Conservation (phyloP, 805 yeast species). For the Lachancea sp. region DNA sequence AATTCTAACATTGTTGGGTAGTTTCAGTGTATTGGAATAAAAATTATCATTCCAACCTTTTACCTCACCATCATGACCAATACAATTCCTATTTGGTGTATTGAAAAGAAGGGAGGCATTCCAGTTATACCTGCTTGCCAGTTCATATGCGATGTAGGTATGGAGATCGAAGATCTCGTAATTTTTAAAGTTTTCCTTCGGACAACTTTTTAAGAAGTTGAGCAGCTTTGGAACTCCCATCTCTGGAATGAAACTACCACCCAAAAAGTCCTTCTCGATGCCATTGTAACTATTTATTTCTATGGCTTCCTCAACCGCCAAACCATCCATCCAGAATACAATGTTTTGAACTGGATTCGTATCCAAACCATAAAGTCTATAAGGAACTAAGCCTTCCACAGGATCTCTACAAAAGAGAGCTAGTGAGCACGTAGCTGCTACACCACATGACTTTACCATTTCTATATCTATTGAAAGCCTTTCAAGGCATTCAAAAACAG, state of each 20-base stretch:
- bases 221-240: conserved; percentile 52
- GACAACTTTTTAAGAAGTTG: conserved; percentile 32
- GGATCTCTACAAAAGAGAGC: conserved; percentile 36
- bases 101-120: conserved; percentile 1
- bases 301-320: conserved; percentile 35
- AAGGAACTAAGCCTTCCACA: conserved; percentile 23
- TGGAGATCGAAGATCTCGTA: conserved; percentile 46
- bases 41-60: conserved; percentile 44
- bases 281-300: conserved; percentile 24
- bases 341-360: conserved; percentile 34
- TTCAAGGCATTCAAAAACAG: conserved; percentile 26
- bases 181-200: conserved; percentile 10
- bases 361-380: conserved; percentile 29
- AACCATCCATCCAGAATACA: conserved; percentile 56
- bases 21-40: conserved; percentile 18
- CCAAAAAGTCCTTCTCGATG: conserved; percentile 27
- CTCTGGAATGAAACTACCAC: conserved; percentile 47
- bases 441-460: conserved; percentile 30
- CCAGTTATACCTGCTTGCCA: conserved; percentile 21
- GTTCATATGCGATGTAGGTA: conserved; percentile 36
- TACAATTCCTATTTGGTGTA: conserved; percentile 15
- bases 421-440: conserved; percentile 56
- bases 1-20: conserved; percentile 25
- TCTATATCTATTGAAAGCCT: conserved; percentile 5
- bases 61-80: conserved; percentile 52